Percentiles rank a stretch among this genome's conserved stretches.
Conservation (phyloP, 352 stramenopile species). For the Phytophthora citricola region DNA sequence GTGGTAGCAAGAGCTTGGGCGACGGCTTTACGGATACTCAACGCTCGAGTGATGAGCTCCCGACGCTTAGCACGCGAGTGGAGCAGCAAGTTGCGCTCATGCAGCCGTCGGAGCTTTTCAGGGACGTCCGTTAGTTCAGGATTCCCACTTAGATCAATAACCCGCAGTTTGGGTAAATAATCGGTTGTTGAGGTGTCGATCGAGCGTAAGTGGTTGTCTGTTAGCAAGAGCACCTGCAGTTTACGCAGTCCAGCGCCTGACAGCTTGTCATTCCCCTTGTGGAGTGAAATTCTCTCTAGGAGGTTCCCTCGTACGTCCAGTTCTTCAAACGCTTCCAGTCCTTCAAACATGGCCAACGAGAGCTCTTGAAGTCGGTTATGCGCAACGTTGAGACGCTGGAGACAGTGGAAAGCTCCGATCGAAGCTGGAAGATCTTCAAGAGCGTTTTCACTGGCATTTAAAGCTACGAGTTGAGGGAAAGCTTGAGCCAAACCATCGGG, state of each 20-base stretch:
- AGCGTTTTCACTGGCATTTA: slow-evolving; percentile 53
- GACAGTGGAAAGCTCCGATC: slow-evolving; percentile 31
- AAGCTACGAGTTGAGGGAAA: slow-evolving; percentile 45
- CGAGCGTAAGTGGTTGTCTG: slow-evolving; percentile 43
- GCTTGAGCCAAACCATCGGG: slow-evolving; percentile 39
- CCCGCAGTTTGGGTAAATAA: slow-evolving; percentile 36
- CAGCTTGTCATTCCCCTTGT: slow-evolving; percentile 38
- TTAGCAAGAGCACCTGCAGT: slow-evolving; percentile 50
- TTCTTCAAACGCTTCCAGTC: slow-evolving; percentile 51
- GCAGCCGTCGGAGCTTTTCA: slow-evolving; percentile 65
- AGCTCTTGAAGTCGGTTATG: slow-evolving; percentile 49
- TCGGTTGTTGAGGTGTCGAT: slow-evolving; percentile 40
- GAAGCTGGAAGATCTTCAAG: slow-evolving; percentile 45
- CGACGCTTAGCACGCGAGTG: slow-evolving; percentile 67
- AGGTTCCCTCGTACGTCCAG: slow-evolving; percentile 50
- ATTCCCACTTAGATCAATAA: slow-evolving; percentile 59
- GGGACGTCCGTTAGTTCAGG: slow-evolving; percentile 38
- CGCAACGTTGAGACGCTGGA: slow-evolving; percentile 56
- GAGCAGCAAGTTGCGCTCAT: slow-evolving; percentile 67
- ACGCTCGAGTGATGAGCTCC: slow-evolving; percentile 64
- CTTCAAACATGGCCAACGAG: slow-evolving; percentile 32
- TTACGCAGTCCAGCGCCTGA: slow-evolving; percentile 38
- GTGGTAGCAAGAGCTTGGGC: slow-evolving; percentile 35
- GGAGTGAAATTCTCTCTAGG: slow-evolving; percentile 40
- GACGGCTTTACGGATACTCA: slow-evolving; percentile 59